Percentiles rank a stretch among this genome's conserved stretches.
phyloP scores from a whole-genome alignment of 2,329 filamentous ascomycete genomes.

The Pestalotiopsis sp. region DNA sequence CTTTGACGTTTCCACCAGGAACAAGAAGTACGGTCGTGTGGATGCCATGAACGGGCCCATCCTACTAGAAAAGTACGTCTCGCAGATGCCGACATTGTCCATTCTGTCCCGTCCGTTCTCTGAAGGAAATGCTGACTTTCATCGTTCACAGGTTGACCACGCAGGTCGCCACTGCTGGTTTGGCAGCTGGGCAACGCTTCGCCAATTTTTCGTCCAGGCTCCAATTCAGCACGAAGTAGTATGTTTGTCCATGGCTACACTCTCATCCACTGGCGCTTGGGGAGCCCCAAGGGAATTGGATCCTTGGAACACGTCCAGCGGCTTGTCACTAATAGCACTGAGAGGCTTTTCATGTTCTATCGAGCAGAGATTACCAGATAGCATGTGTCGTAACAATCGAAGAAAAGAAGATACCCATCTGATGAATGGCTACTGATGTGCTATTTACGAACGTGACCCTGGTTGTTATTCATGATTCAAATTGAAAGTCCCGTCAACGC shows the following conservation, averaged over 20 bases:
- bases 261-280: neutral
- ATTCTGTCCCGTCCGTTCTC: neutral
- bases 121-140: neutral
- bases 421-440: neutral
- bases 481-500: slow-evolving; percentile 1
- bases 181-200: slow-evolving; percentile 65
- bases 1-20: slow-evolving; percentile 86
- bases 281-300: no score
- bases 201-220: slow-evolving; percentile 75
- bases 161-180: slow-evolving; percentile 56
- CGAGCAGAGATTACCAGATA: neutral
- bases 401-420: slow-evolving; percentile 5
- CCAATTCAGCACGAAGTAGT: slow-evolving; percentile 65
- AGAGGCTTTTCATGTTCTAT: neutral
- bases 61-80: slow-evolving; percentile 82
- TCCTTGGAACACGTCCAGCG: neutral
- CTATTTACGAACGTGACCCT: slow-evolving; percentile 2
- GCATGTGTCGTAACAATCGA: neutral
- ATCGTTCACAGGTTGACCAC: slow-evolving; percentile 59
- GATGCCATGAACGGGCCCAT: slow-evolving; percentile 88
- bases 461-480: neutral
- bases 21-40: slow-evolving; percentile 92
- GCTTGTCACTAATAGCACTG: neutral
- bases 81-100: neutral
- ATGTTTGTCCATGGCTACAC: neutral